Conservation (phyloP, 352 stramenopile genomes). For the Pythium rishiriense region DNA sequence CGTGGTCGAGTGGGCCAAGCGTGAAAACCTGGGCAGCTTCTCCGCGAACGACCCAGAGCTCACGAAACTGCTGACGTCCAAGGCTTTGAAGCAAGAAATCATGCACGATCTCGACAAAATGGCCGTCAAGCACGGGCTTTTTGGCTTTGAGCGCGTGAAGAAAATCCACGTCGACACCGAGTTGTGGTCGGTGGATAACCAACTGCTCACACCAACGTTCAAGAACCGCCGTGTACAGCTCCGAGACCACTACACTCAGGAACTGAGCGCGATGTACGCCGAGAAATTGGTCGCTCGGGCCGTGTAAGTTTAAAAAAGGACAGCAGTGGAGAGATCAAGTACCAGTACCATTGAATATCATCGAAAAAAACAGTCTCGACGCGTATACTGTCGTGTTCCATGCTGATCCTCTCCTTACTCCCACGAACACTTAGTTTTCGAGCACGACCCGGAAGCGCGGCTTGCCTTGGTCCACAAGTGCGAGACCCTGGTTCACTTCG, state of each 20-base stretch:
- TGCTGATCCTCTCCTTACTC: no score
- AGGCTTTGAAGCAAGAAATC: conserved; percentile 57
- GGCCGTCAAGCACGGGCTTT: conserved; percentile 65
- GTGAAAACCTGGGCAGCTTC: conserved; percentile 33
- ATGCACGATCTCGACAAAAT: conserved; percentile 70
- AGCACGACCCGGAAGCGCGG: conserved; percentile 28
- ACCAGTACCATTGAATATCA: no score
- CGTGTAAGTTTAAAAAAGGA: no score
- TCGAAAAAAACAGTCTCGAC: no score
- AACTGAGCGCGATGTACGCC: conserved; percentile 84
- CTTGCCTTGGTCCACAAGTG: conserved; percentile 7
- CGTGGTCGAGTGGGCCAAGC: conserved; percentile 70
- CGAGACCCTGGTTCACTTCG: conserved; percentile 3
- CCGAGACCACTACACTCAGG: conserved; percentile 73
- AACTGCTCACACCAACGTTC: conserved; percentile 94
- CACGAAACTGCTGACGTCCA: conserved; percentile 28
- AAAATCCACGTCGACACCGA: conserved; percentile 86
- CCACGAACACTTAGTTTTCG: conserved; percentile 19
- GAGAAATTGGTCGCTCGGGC: no score
- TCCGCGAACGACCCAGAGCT: conserved; percentile 21
- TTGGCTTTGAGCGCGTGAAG: conserved; percentile 92
- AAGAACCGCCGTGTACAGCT: conserved; percentile 95
- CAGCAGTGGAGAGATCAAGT: no score
- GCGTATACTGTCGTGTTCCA: no score
- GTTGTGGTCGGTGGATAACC: conserved; percentile 90